phyloP scores from a whole-genome alignment of 1,284 basidiomycete genomes.

The Ustilago bromivora region DNA sequence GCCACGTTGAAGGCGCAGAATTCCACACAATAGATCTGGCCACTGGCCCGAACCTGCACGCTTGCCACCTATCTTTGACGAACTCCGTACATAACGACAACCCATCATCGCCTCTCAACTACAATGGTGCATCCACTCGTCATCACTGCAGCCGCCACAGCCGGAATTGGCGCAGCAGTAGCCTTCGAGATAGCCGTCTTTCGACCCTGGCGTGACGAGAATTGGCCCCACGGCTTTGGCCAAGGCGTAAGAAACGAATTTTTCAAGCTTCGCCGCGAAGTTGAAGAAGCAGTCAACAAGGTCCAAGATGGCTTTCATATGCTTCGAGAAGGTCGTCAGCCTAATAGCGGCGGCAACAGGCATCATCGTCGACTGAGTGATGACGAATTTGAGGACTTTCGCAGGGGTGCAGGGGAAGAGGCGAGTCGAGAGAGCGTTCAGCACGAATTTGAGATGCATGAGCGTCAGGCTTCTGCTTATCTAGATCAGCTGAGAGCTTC shows the following conservation, averaged over 20 bases:
- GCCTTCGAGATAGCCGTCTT: conserved; percentile 60
- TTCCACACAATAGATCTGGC: neutral
- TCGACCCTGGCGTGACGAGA: conserved; percentile 57
- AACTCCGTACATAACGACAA: neutral
- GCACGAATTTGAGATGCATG: conserved; percentile 57
- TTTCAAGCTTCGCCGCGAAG: conserved; percentile 37
- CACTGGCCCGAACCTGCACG: neutral
- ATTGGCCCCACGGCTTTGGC: conserved; percentile 55
- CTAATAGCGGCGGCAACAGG: neutral
- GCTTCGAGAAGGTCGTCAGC: conserved; percentile 21
- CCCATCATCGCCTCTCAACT: too few species aligned
- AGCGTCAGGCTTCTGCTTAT: conserved; percentile 41
- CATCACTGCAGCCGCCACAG: conserved; percentile 53
- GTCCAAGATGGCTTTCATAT: conserved; percentile 27
- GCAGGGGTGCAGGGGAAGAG: conserved; percentile 36
- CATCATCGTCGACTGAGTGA: conserved; percentile 31
- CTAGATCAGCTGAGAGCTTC: conserved; percentile 30
- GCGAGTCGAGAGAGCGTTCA: conserved; percentile 40
- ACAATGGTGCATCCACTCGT: conserved; percentile 57
- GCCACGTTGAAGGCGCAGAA: neutral
- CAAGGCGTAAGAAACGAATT: conserved; percentile 48
- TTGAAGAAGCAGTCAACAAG: conserved; percentile 45
- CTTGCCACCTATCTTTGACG: neutral
- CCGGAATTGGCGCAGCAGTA: conserved; percentile 50
- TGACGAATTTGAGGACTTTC: conserved; percentile 48